phyloP scores from a whole-genome alignment of 2,329 filamentous ascomycete species.

The Gremmenia infestans region DNA sequence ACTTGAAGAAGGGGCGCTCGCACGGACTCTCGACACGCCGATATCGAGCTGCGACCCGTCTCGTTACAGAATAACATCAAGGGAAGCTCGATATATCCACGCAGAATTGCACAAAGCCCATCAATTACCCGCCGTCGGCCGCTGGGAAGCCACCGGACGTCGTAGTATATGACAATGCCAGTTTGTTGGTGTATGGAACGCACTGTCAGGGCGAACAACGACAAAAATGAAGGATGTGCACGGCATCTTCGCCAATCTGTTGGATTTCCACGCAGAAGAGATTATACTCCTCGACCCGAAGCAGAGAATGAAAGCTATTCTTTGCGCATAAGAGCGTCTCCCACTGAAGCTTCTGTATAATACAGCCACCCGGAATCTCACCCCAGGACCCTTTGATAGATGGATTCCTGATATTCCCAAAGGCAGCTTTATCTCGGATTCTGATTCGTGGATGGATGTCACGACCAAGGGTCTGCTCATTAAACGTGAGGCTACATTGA shows the following conservation, averaged over 20 bases:
- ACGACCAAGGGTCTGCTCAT: neutral
- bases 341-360: neutral
- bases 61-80: neutral
- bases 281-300: neutral
- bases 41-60: neutral
- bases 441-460: conserved; percentile 1
- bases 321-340: neutral
- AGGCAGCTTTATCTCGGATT: neutral
- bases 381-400: neutral
- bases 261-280: neutral
- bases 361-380: neutral
- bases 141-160: neutral
- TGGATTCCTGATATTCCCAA: conserved; percentile 1
- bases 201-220: neutral
- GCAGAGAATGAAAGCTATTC: neutral
- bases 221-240: neutral
- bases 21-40: neutral
- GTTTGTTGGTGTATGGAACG: neutral
- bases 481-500: neutral
- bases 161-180: neutral
- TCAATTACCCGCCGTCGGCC: conserved; percentile 1
- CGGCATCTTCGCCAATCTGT: neutral
- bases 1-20: conserved; percentile 34
- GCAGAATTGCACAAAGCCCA: neutral
- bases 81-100: neutral